A percentile compares a stretch with the other conserved stretches of the same genome.
Evolutionary conservation across 2,329 filamentous ascomycete species (phyloP).

Genomic region (Neonectria hederae): DNA sequence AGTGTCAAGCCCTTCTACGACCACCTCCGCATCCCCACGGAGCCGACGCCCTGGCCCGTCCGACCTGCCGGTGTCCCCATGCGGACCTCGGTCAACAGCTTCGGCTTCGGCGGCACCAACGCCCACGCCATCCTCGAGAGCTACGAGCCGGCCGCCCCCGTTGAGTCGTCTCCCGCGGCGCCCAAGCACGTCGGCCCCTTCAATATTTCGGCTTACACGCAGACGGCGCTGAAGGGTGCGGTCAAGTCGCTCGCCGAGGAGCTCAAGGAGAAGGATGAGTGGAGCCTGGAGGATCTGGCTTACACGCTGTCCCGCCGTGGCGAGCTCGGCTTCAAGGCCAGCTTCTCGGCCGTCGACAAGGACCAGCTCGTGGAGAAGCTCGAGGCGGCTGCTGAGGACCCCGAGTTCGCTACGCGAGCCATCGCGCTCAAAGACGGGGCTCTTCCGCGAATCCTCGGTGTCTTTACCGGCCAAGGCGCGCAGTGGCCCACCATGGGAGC

Average conservation of each 20-base stretch:
- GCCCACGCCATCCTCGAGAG: slow-evolving; percentile 53
- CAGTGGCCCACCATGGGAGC: slow-evolving; percentile 49
- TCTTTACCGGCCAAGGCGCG: slow-evolving; percentile 50
- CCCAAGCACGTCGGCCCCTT: slow-evolving; percentile 9
- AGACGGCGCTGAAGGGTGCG: background rate
- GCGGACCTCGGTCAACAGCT: slow-evolving; percentile 43
- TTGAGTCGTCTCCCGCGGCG: slow-evolving; percentile 1
- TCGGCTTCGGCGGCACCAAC: slow-evolving; percentile 57
- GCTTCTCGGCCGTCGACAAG: background rate
- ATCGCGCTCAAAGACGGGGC: background rate
- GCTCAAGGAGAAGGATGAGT: background rate
- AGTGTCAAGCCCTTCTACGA: slow-evolving; percentile 37
- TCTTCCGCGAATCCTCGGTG: slow-evolving; percentile 33
- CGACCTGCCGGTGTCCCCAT: slow-evolving; percentile 1
- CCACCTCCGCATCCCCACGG: slow-evolving; percentile 33
- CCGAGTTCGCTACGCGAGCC: slow-evolving; percentile 26
- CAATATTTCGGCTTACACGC: background rate
- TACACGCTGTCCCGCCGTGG: slow-evolving; percentile 2
- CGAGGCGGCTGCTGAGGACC: background rate
- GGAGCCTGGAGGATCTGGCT: slow-evolving; percentile 2
- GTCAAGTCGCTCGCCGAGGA: background rate
- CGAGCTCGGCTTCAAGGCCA: background rate
- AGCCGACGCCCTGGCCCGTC: slow-evolving; percentile 36
- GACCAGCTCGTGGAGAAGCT: slow-evolving; percentile 4
- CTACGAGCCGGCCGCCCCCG: slow-evolving; percentile 2